These are phyloP conservation scores for Mimosa bimucronata DNA, from an alignment of 306 rosid genomes.

Conservation along the genomic window DNA sequence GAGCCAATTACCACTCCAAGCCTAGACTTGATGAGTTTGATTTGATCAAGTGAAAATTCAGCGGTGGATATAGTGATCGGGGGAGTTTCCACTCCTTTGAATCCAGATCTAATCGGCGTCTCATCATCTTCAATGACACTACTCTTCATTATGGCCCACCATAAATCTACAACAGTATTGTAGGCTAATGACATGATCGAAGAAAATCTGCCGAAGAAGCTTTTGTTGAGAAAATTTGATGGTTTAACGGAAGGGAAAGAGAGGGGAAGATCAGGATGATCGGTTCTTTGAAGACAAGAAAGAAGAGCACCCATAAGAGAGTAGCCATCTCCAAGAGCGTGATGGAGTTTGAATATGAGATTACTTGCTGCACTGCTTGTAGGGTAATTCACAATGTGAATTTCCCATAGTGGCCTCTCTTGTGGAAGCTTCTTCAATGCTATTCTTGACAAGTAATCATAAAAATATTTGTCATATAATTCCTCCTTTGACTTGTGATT, in stretches of 20 bases:
- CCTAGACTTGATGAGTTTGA: slow-evolving; percentile 56
- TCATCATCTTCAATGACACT: slow-evolving; percentile 50
- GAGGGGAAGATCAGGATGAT: slow-evolving; percentile 57
- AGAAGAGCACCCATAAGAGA: too few relatives aligned
- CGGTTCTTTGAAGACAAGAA: slow-evolving; percentile 56
- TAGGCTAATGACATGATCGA: slow-evolving; percentile 32
- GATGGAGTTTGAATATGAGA: too few relatives aligned
- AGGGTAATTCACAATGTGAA: too few relatives aligned
- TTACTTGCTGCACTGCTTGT: too few relatives aligned
- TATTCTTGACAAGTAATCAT: slow-evolving; percentile 48
- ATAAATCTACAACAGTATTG: slow-evolving; percentile 48
- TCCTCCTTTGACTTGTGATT: slow-evolving; percentile 30
- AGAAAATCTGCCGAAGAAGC: slow-evolving; percentile 3
- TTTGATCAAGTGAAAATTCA: slow-evolving; percentile 48
- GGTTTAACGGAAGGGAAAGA: slow-evolving; percentile 52
- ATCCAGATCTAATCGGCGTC: slow-evolving; percentile 57
- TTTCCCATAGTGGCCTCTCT: slow-evolving; percentile 57
- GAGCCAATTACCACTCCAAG: slow-evolving; percentile 64
- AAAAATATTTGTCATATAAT: slow-evolving; percentile 38
- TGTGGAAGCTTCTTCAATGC: slow-evolving; percentile 41
- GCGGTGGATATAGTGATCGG: slow-evolving; percentile 46
- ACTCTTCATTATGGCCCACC: slow-evolving; percentile 49
- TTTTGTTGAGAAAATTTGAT: not conserved
- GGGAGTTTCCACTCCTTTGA: slow-evolving; percentile 37
- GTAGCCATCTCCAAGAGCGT: too few relatives aligned